Conservation (phyloP, 495 filamentous ascomycete species). For the Tuber indicum region DNA sequence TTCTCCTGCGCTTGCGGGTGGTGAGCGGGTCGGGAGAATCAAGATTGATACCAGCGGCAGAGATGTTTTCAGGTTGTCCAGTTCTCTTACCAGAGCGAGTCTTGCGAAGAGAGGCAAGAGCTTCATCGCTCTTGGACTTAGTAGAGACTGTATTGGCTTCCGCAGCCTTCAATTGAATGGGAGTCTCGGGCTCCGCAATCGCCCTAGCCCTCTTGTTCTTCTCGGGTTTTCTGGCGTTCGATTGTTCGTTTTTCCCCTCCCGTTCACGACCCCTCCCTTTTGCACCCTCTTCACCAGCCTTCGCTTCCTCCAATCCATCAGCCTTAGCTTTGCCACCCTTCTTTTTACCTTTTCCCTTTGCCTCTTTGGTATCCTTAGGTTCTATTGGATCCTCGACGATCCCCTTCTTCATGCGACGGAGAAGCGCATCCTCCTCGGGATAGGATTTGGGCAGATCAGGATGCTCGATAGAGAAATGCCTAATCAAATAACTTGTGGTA, state of each 20-base stretch:
- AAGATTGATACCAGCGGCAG: not conserved
- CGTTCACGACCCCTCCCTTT: not conserved
- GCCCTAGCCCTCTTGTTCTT: not conserved
- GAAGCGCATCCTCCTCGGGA: not conserved
- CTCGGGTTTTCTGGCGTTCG: not conserved
- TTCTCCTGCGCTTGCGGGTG: not conserved
- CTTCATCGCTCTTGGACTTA: not conserved
- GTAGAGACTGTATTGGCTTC: not conserved
- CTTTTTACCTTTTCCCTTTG: not conserved
- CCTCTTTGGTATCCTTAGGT: not conserved
- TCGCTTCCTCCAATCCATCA: not conserved
- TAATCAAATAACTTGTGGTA: not conserved
- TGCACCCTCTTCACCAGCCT: not conserved
- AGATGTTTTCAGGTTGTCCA: not conserved
- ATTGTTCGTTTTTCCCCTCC: not conserved
- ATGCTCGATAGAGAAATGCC: not conserved
- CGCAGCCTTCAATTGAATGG: not conserved
- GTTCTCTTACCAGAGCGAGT: constrained; percentile 1
- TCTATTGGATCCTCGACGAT: not conserved
- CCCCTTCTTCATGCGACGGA: not conserved
- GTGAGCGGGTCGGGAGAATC: not conserved
- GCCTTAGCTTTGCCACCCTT: not conserved
- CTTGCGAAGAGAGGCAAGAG: not conserved
- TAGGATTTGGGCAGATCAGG: not conserved
- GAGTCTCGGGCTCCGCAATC: not conserved